Percentiles rank a stretch among this genome's conserved stretches.
These are phyloP conservation scores for Lachnellula occidentalis DNA, from an alignment of 2,329 filamentous ascomycete species.

Conservation along the genomic window DNA sequence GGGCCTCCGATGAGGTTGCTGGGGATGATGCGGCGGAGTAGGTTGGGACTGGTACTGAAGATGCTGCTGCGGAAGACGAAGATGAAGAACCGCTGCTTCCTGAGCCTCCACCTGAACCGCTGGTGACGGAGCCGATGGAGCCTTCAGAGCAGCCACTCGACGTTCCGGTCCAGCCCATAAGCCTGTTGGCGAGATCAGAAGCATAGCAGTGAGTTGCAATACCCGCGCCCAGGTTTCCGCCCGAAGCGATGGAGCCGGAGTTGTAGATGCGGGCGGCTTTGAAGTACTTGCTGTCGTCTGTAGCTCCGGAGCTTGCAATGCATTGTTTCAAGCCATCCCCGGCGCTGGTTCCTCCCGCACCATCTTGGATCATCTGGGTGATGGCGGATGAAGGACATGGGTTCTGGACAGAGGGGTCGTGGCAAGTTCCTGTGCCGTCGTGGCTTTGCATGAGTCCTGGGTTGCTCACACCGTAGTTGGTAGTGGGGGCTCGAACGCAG, in stretches of 20 bases:
- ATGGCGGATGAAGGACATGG: slow-evolving; percentile 9
- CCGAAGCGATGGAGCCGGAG: slow-evolving; percentile 32
- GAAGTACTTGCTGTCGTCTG: slow-evolving; percentile 29
- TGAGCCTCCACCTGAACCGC: background rate
- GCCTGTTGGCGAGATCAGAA: slow-evolving; percentile 23
- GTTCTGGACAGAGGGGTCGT: slow-evolving; percentile 4
- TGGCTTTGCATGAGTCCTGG: slow-evolving; percentile 26
- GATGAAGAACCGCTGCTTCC: background rate
- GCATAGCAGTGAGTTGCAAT: slow-evolving; percentile 23
- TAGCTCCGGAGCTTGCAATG: slow-evolving; percentile 26
- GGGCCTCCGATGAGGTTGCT: background rate
- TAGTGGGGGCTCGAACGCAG: slow-evolving; percentile 21
- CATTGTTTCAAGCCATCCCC: slow-evolving; percentile 34
- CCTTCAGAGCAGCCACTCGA: slow-evolving; percentile 10
- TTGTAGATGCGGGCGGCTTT: slow-evolving; percentile 38
- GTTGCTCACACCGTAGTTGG: slow-evolving; percentile 13
- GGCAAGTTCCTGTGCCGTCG: slow-evolving; percentile 10
- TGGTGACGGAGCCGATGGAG: slow-evolving; percentile 10
- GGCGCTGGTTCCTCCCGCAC: slow-evolving; percentile 30
- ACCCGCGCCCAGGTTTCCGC: slow-evolving; percentile 29
- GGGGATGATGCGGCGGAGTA: background rate
- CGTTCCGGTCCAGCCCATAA: slow-evolving; percentile 17
- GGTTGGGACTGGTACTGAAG: background rate
- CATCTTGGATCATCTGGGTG: slow-evolving; percentile 34
- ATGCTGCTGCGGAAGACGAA: background rate